Conservation (phyloP, 257 asterid species). For the Coffea canephora region DNA sequence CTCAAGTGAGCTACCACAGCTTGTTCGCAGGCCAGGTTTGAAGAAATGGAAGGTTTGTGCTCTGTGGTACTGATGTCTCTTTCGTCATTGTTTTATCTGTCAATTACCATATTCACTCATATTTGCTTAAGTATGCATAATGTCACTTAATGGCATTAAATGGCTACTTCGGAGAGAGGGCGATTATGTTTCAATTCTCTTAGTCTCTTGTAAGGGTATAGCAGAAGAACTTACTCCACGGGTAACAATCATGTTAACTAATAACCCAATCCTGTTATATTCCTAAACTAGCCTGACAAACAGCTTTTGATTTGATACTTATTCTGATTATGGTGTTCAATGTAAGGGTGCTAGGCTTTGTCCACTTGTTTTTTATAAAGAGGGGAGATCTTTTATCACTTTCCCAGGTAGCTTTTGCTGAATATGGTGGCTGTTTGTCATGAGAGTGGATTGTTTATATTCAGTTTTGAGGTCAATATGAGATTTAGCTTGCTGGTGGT, state of each 20-base stretch:
- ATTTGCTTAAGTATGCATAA: background rate
- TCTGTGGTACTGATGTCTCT: constrained; percentile 11
- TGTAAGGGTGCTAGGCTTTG: background rate
- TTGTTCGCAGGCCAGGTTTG: constrained; percentile 85
- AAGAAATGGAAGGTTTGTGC: constrained; percentile 84
- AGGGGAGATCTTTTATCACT: background rate
- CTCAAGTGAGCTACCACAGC: constrained; percentile 82
- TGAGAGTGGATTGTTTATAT: background rate
- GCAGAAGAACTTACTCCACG: background rate
- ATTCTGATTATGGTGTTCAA: background rate
- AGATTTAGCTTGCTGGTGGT: background rate
- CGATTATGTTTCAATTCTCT: background rate
- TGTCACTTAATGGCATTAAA: background rate
- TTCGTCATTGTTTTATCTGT: background rate
- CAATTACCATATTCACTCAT: background rate
- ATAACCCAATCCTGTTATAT: background rate
- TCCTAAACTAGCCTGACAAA: background rate
- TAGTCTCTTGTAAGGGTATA: background rate
- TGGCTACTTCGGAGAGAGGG: background rate
- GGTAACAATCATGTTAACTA: no score
- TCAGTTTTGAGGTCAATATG: background rate
- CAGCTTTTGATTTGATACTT: background rate
- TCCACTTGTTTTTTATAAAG: background rate
- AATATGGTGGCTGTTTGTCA: background rate
- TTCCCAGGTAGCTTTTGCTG: background rate